Base-by-base conservation (phyloP, 805 yeast species). In the Ogataea angusta region DNA sequence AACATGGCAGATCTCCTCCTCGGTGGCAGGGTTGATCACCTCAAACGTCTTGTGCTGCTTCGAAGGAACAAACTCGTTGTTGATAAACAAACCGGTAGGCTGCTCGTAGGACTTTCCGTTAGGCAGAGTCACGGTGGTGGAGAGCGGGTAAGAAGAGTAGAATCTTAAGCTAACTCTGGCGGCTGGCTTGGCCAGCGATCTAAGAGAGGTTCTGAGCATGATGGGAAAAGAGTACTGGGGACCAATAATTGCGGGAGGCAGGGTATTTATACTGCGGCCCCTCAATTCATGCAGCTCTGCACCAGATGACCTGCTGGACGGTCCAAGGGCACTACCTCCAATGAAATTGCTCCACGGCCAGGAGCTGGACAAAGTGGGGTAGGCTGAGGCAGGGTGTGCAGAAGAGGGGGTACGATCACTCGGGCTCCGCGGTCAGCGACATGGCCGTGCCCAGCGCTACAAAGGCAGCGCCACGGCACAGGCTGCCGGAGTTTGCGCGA, bases 21-120 rank as follows among this genome's bases (percentile, higher is more conserved):
- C 81, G 31, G 76, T 73, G 16, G 75, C 64, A 38, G 82, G 82
- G 38, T 73, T 66, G 26, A 69, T 57, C 24, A 73, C 78, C 43
- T 65, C 64, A 48, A 76, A 72, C n/a, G 78, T 73, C 60, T 74
- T 70, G 52, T 69, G 73, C 34, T 67, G 69, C 43, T 64, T 62
- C 19, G 81, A 70, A 28, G 62, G 49, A 19, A 76, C 80, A 49
- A 73, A 76, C 56, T 76, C 78, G 54, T 76, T 76, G 64, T 75
- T 74, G 53, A 76, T 76, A 66, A 74, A 76, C 55, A 76, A 62
- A 52, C 81, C 82, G 23, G 78, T 73, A 52, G 82, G 82, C 62
- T 76, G 82, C 46, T 72, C 73, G 47, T 76, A 76, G 24, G 69
- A 55, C 38, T 56, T 66, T 30, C 95, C 95, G 55, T 83, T 84